Evolutionary conservation across 2,329 filamentous ascomycete species (phyloP), one percentile per base, ranked within the genome.

Genomic region (Fusarium sp.): DNA sequence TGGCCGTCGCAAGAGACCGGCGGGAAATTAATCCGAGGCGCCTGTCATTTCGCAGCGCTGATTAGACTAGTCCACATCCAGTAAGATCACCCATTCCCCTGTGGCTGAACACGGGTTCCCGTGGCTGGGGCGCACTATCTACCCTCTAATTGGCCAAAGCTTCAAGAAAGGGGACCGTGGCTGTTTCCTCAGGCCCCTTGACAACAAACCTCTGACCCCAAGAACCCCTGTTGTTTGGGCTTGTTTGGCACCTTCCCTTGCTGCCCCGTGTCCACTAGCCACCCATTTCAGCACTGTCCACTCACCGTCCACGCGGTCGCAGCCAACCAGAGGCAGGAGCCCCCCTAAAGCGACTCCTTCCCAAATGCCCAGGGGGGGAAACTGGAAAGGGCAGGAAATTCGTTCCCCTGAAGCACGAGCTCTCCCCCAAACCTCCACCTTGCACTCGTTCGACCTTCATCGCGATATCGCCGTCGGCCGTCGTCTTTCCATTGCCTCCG

Each of bases 331-430:
- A 70, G 73, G 74, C 66, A 77, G 66, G 71, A 61, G 64, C 65
- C 68, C 73, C 75, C 75, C 72, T 72, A 72, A 72, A 69, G 69
- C 61, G 65, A 69, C 75, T 76, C 70, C 75, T 74, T 71, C 71
- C 68, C 62, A 68, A 71, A 76, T 72, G 75, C 53, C 53, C 49
- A 51, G 71, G 53, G 72, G 49, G 51, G 44, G 51, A 46, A 46
- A 24, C 42, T 46, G 42, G 22, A 77, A 79, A 79, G 74, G 76
- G 73, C 75, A 80, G 79, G 80, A 79, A 82, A 79, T 78, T 78
- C 79, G 77, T 79, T 79, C 80, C 80, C 80, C 80, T 82, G 80
- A 82, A 80, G 78, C 72, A 75, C 72, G 71, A 78, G 77, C 77
- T 78, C 73, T 78, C 76, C 68, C 24, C 75, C 67, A 69, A 76